These are phyloP conservation scores for Carex pumila DNA, from an alignment of 176 grass and related monocot species.

Conservation along the genomic window DNA sequence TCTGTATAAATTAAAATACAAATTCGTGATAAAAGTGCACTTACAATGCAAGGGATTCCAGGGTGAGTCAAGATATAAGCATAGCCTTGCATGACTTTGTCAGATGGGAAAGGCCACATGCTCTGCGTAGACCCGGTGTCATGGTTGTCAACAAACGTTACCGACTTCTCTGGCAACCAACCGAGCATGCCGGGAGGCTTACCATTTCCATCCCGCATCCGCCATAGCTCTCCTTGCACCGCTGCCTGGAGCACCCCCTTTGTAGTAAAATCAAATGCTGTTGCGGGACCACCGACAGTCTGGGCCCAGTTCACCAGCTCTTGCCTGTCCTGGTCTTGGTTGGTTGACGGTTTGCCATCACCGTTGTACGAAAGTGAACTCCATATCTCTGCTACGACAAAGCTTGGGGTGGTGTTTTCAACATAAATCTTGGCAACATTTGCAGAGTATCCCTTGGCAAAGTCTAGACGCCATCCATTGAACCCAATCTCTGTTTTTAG, in stretches of 20 bases:
- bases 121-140: conserved; percentile 75
- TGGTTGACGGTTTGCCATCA: conserved; percentile 43
- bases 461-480: conserved; percentile 75
- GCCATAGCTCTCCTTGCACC: conserved; percentile 62
- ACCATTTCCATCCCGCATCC: conserved; percentile 55
- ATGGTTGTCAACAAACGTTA: conserved; percentile 89
- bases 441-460: conserved; percentile 62
- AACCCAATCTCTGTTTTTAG: conserved; percentile 70
- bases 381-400: conserved; percentile 82
- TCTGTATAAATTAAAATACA: too few species aligned
- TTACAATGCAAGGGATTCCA: conserved; percentile 68
- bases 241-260: conserved; percentile 69
- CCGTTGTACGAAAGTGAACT: conserved; percentile 47
- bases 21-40: background rate
- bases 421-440: conserved; percentile 57
- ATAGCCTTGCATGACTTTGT: conserved; percentile 83
- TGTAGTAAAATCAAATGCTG: conserved; percentile 83
- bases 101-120: conserved; percentile 46
- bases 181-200: conserved; percentile 71
- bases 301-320: conserved; percentile 66
- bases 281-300: conserved; percentile 40
- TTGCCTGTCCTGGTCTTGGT: conserved; percentile 57
- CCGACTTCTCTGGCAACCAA: conserved; percentile 64
- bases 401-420: conserved; percentile 32
- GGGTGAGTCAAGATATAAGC: conserved; percentile 82